Evolutionary conservation across 1,284 basidiomycete species (phyloP).

Genomic region (Cryptococcus depauperatus): DNA sequence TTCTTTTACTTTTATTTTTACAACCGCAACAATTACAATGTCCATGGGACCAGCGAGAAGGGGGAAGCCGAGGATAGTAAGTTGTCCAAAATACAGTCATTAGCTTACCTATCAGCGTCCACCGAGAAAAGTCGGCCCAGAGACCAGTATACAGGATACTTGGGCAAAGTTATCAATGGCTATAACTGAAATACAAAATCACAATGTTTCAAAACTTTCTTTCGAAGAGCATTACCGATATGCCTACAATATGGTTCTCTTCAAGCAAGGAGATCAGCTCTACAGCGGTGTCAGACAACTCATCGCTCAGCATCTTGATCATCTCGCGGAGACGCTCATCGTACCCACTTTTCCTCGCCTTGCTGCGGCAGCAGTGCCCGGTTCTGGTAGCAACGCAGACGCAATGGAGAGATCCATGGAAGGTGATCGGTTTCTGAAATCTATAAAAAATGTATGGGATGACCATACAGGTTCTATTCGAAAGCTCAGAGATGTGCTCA

Average conservation of each 20-base stretch:
- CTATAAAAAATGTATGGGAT: constrained; percentile 81
- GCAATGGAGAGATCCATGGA: constrained; percentile 49
- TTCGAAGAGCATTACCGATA: constrained; percentile 96
- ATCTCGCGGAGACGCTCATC: constrained; percentile 67
- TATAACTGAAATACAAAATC: constrained; percentile 90
- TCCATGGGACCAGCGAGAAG: constrained; percentile 32
- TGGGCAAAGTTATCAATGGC: constrained; percentile 51
- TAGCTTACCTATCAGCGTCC: constrained; percentile 26
- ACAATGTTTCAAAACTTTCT: constrained; percentile 84
- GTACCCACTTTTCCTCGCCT: constrained; percentile 69
- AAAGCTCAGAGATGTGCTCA: constrained; percentile 81
- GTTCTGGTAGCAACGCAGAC: constrained; percentile 34
- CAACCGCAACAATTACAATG: constrained; percentile 25
- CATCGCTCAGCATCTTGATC: constrained; percentile 72
- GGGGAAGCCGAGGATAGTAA: constrained; percentile 41
- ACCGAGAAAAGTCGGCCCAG: constrained; percentile 37
- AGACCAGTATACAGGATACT: constrained; percentile 42
- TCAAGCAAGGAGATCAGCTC: constrained; percentile 73
- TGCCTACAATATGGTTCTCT: constrained; percentile 87
- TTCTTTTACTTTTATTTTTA: neutral
- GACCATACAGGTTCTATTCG: constrained; percentile 86
- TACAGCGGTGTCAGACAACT: constrained; percentile 80
- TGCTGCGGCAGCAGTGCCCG: constrained; percentile 32
- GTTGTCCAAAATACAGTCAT: constrained; percentile 5
- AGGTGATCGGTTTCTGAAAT: constrained; percentile 75